Conservation (phyloP, 768 basidiomycete species). For the Dendrothele bispora region DNA sequence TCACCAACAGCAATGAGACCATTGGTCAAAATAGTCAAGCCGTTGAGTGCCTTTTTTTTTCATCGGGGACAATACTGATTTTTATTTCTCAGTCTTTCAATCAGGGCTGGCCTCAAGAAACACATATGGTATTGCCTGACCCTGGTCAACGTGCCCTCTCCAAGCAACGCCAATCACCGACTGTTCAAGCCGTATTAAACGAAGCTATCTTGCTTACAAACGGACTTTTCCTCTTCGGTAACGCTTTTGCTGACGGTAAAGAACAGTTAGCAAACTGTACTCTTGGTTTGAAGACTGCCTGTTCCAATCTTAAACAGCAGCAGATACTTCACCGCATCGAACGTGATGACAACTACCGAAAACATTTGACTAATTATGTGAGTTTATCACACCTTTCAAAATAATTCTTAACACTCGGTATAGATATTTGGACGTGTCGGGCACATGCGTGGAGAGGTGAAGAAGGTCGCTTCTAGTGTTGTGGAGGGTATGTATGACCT, state of each 20-base stretch:
- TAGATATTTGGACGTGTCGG: neutral
- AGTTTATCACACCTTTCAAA: neutral
- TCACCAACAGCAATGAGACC: no score
- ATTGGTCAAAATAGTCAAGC: no score
- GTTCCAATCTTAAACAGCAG: neutral
- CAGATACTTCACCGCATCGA: neutral
- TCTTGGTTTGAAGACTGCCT: neutral
- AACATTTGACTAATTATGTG: neutral
- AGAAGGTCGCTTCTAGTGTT: neutral
- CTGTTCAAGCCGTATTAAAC: neutral
- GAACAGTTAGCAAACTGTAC: neutral
- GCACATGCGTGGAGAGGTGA: neutral
- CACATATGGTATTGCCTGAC: no score
- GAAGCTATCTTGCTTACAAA: neutral
- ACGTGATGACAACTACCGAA: neutral
- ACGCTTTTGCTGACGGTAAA: neutral
- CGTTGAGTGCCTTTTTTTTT: no score
- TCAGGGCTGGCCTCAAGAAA: no score
- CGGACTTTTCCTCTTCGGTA: neutral
- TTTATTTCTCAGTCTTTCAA: no score
- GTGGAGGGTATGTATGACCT: neutral
- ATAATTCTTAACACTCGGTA: neutral
- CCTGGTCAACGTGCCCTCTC: no score
- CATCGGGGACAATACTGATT: no score
- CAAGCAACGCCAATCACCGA: no score